These are phyloP conservation scores for Cordyceps fumosorosea DNA, from an alignment of 2,329 filamentous ascomycete genomes.

Conservation along the genomic window DNA sequence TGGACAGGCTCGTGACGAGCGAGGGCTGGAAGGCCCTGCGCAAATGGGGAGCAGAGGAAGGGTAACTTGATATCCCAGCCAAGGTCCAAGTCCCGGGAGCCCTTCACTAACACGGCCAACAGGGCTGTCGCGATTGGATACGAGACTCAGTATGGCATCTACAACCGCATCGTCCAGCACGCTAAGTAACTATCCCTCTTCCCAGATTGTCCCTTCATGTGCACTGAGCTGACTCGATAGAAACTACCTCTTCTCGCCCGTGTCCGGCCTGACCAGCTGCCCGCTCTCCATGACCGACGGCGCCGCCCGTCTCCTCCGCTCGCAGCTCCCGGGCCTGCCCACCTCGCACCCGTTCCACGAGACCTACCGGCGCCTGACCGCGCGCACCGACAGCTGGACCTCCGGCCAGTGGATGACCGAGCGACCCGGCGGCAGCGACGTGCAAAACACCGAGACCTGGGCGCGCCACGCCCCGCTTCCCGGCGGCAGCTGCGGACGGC, in stretches of 20 bases:
- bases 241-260: slow-evolving; percentile 13
- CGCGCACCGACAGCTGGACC: slow-evolving; percentile 10
- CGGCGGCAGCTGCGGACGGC: not conserved
- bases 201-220: not conserved
- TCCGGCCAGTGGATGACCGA: slow-evolving; percentile 17
- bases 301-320: slow-evolving; percentile 10
- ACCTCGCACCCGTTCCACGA: slow-evolving; percentile 13
- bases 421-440: slow-evolving; percentile 14
- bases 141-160: slow-evolving; percentile 6
- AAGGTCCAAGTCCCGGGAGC: not conserved
- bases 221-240: not conserved
- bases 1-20: slow-evolving; percentile 14
- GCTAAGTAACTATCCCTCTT: not conserved
- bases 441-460: slow-evolving; percentile 15
- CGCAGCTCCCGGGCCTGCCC: slow-evolving; percentile 8
- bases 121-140: slow-evolving; percentile 13
- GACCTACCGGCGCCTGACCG: slow-evolving; percentile 4
- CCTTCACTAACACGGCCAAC: not conserved
- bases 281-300: slow-evolving; percentile 15
- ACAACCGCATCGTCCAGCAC: slow-evolving; percentile 13
- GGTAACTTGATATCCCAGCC: not conserved
- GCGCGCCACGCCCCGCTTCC: slow-evolving; percentile 6
- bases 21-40: slow-evolving; percentile 13
- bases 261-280: slow-evolving; percentile 12
- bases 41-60: slow-evolving; percentile 12